phyloP scores from a whole-genome alignment of 1,284 basidiomycete genomes.

The Boletus sp. region DNA sequence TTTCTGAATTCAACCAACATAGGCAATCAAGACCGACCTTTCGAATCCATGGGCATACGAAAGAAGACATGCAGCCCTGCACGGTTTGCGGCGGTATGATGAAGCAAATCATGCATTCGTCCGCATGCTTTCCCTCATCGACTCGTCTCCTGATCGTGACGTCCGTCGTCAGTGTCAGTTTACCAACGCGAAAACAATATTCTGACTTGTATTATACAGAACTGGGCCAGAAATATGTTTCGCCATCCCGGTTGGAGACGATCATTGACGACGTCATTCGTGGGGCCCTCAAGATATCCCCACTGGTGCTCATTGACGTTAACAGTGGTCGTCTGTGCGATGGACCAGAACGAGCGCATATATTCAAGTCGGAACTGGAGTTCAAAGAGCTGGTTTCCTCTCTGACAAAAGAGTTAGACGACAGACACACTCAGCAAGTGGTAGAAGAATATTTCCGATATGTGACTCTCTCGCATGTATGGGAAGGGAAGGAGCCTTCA shows the following conservation, averaged over 20 bases:
- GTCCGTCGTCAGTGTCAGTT: not conserved
- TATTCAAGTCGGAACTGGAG: slow-evolving; percentile 7
- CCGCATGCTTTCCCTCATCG: slow-evolving; percentile 1
- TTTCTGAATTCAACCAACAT: not conserved
- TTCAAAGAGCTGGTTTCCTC: slow-evolving; percentile 6
- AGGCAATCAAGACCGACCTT: not conserved
- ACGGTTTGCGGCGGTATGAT: not conserved
- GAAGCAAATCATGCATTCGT: slow-evolving; percentile 4
- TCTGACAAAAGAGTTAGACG: not conserved
- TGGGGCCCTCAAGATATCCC: not conserved
- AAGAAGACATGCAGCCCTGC: slow-evolving; percentile 4
- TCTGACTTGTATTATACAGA: not conserved
- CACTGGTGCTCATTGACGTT: not conserved
- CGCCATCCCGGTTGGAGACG: not conserved
- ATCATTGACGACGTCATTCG: not conserved
- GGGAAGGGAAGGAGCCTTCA: not conserved
- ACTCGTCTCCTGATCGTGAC: not conserved
- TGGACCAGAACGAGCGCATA: not conserved
- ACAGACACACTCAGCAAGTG: not conserved
- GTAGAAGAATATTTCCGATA: slow-evolving; percentile 7
- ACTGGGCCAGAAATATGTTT: not conserved
- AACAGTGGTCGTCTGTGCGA: slow-evolving; percentile 11
- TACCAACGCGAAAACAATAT: no score
- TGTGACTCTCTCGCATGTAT: slow-evolving; percentile 9
- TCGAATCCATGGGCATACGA: slow-evolving; percentile 3